These are phyloP conservation scores for Cutaneotrichosporon spelunceum DNA, from an alignment of 1,284 basidiomycete genomes.

Conservation along the genomic window DNA sequence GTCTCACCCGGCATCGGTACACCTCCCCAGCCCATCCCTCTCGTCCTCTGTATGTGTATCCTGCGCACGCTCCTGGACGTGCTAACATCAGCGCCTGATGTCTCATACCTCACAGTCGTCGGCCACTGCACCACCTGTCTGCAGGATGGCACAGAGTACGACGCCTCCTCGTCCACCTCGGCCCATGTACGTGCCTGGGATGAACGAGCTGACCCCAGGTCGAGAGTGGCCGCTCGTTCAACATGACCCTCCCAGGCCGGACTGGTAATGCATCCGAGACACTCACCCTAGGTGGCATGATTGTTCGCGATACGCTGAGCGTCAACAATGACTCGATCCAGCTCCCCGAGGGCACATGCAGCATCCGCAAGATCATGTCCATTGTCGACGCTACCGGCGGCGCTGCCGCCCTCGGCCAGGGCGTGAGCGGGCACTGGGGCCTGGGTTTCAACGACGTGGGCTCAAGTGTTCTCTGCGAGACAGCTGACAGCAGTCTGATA, in stretches of 20 bases:
- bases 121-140: not conserved
- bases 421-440: slow-evolving; percentile 39
- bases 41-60: slow-evolving; percentile 40
- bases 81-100: slow-evolving; percentile 15
- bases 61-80: not conserved
- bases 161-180: slow-evolving; percentile 3
- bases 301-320: not conserved
- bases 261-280: not conserved
- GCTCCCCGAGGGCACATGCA: not conserved
- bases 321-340: not conserved
- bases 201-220: no score
- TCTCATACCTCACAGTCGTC: slow-evolving; percentile 7
- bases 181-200: not conserved
- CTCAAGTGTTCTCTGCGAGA: no score
- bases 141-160: not conserved
- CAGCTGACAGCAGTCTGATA: not conserved
- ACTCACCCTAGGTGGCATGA: not conserved
- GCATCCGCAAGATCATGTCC: not conserved
- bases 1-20: slow-evolving; percentile 37
- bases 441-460: slow-evolving; percentile 44
- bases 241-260: not conserved
- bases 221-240: not conserved
- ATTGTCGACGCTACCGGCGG: not conserved
- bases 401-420: not conserved
- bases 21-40: slow-evolving; percentile 33